These are phyloP conservation scores for Kokia cookei DNA, from an alignment of 441 rosid genomes.

Conservation along the genomic window DNA sequence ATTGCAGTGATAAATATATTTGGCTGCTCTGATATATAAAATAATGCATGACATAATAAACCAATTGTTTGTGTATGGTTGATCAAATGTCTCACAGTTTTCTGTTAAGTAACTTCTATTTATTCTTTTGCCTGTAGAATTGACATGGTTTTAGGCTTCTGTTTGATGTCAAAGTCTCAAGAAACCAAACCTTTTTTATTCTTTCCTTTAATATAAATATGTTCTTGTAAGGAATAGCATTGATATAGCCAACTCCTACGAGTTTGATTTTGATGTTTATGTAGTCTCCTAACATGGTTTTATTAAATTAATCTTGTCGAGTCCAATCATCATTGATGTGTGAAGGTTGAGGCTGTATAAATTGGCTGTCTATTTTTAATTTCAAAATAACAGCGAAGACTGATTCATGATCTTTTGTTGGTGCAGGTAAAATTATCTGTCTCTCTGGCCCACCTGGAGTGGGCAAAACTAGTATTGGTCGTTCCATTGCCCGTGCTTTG, in stretches of 20 bases:
- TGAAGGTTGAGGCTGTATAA: not conserved
- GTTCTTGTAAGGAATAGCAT: not conserved
- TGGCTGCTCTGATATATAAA: not conserved
- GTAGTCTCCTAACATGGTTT: not conserved
- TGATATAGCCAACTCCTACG: not conserved
- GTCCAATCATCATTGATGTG: not conserved
- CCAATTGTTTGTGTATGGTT: not conserved
- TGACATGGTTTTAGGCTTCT: not conserved
- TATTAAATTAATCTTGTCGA: not conserved
- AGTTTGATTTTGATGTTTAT: not conserved
- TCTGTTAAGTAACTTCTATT: not conserved
- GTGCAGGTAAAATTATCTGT: slow-evolving; percentile 89
- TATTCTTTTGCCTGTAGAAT: not conserved
- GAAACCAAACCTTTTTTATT: not conserved
- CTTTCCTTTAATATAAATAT: not conserved
- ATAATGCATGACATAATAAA: not conserved
- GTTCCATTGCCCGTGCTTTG: slow-evolving; percentile 92
- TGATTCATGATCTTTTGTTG: slow-evolving; percentile 13
- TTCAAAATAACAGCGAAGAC: not conserved
- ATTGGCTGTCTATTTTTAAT: not conserved
- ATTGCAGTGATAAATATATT: not conserved
- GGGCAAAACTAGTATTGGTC: slow-evolving; percentile 98
- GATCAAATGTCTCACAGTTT: not conserved
- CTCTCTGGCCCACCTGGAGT: slow-evolving; percentile 99
- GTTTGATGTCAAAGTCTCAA: not conserved